Evolutionary conservation across 345 rosid species (phyloP).

Genomic region (Arabis alpina): DNA sequence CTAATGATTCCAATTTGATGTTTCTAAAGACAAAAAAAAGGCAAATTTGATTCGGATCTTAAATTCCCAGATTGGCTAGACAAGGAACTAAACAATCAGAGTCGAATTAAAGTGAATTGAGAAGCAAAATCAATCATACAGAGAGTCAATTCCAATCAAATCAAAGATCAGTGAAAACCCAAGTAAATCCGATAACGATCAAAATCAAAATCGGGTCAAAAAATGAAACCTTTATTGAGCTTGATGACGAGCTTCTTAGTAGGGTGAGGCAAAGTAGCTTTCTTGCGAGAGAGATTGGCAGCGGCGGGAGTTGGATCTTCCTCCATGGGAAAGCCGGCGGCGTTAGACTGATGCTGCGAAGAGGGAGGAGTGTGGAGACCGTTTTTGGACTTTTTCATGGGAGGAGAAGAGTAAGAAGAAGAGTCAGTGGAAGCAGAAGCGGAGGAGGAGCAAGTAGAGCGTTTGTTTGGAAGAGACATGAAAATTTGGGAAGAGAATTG

Average conservation of each 20-base stretch:
- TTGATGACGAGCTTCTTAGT: conserved; percentile 89
- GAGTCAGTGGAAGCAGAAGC: conserved; percentile 54
- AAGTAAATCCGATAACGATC: neutral
- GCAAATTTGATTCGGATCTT: conserved; percentile 24
- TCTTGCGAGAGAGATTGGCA: conserved; percentile 84
- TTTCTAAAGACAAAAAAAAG: neutral
- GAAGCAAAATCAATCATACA: neutral
- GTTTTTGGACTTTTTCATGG: conserved; percentile 51
- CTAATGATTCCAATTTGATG: neutral
- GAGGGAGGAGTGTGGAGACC: conserved; percentile 53
- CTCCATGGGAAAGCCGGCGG: conserved; percentile 55
- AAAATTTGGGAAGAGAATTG: conserved; percentile 23
- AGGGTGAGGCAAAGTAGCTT: conserved; percentile 84
- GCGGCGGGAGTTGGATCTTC: conserved; percentile 66
- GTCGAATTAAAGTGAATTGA: too few species aligned
- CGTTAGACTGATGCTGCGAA: conserved; percentile 11
- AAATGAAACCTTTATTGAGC: conserved; percentile 66
- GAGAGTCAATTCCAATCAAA: too few species aligned
- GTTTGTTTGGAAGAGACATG: conserved; percentile 93
- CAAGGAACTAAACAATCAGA: neutral
- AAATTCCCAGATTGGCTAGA: conserved; percentile 1
- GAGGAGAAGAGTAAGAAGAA: conserved; percentile 45
- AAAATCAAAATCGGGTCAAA: conserved; percentile 7
- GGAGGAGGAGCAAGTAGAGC: conserved; percentile 56
- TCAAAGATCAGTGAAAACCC: too few species aligned